A percentile compares a stretch with the other conserved stretches of the same genome.
Evolutionary conservation across 768 basidiomycete genomes (phyloP).

Genomic region (Postia placenta): DNA sequence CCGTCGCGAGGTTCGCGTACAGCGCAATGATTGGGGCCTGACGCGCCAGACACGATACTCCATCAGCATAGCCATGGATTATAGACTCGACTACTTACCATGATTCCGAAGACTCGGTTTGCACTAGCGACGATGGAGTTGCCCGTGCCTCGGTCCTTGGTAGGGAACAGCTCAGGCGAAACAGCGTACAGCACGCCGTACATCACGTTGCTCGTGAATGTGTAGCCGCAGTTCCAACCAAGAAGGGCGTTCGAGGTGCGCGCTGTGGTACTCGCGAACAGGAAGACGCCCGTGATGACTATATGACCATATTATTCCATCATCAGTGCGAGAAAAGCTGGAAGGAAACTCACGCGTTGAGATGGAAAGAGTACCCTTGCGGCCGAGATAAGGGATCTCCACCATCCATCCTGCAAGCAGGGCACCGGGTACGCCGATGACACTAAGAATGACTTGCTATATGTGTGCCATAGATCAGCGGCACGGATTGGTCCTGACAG

Average conservation of each 20-base stretch:
- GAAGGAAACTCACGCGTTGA: slow-evolving; percentile 34
- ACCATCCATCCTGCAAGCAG: slow-evolving; percentile 49
- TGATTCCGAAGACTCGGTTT: slow-evolving; percentile 34
- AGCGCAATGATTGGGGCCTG: slow-evolving; percentile 36
- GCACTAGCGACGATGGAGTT: slow-evolving; percentile 46
- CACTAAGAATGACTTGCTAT: slow-evolving; percentile 51
- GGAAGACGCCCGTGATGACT: slow-evolving; percentile 51
- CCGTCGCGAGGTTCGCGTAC: slow-evolving; percentile 39
- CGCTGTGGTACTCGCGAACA: slow-evolving; percentile 52
- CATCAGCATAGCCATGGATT: slow-evolving; percentile 34
- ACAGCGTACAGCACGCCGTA: slow-evolving; percentile 39
- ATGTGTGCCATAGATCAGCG: not conserved
- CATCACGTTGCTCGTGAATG: slow-evolving; percentile 52
- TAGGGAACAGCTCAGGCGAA: slow-evolving; percentile 49
- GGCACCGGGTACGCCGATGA: slow-evolving; percentile 53
- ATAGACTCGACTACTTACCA: slow-evolving; percentile 30
- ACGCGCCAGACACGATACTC: slow-evolving; percentile 18
- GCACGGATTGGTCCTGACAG: not conserved
- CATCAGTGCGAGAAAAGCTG: slow-evolving; percentile 8
- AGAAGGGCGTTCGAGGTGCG: slow-evolving; percentile 45
- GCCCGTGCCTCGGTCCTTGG: slow-evolving; percentile 49
- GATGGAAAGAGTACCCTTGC: slow-evolving; percentile 46
- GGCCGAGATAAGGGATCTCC: slow-evolving; percentile 43
- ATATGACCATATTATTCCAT: no score
- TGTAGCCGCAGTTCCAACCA: slow-evolving; percentile 55